Evolutionary conservation across 2,329 filamentous ascomycete species (phyloP).

Genomic region (Colletotrichum musicola): DNA sequence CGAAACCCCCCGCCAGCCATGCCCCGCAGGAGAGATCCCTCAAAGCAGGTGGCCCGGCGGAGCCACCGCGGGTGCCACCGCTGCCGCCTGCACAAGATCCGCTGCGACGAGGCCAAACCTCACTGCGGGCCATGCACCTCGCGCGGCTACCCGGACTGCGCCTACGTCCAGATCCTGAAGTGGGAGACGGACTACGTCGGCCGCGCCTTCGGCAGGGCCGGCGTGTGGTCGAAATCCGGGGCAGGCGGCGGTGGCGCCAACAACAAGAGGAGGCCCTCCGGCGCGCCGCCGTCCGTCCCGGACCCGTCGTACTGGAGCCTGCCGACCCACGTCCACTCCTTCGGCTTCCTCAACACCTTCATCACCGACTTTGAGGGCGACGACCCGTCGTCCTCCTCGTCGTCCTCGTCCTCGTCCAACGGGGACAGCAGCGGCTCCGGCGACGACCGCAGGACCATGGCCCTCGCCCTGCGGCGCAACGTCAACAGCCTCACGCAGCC

Average conservation of each 20-base stretch:
- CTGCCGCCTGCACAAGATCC: conserved; percentile 43
- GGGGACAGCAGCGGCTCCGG: conserved; percentile 14
- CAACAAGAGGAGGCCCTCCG: conserved; percentile 12
- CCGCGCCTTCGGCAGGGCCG: conserved; percentile 46
- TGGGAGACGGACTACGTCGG: conserved; percentile 48
- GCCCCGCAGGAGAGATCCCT: conserved; percentile 29
- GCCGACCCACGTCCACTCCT: conserved; percentile 24
- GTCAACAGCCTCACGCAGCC: conserved; percentile 16
- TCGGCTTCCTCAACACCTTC: conserved; percentile 29
- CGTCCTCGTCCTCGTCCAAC: conserved; percentile 19
- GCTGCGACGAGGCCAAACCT: conserved; percentile 42
- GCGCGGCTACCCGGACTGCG: conserved; percentile 41
- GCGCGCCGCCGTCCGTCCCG: conserved; percentile 18
- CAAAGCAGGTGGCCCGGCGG: conserved; percentile 38
- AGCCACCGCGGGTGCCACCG: conserved; percentile 44
- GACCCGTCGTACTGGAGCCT: conserved; percentile 20
- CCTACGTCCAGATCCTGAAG: conserved; percentile 40
- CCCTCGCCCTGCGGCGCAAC: conserved; percentile 22
- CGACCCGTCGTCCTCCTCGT: conserved; percentile 4
- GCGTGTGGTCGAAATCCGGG: conserved; percentile 46
- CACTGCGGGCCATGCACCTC: conserved; percentile 40
- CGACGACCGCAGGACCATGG: conserved; percentile 18
- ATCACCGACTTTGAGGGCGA: conserved; percentile 19
- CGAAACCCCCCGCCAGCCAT: not conserved
- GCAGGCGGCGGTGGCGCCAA: not conserved